phyloP scores from a whole-genome alignment of 2,329 filamentous ascomycete genomes.

The Arthrobotrys sinensis region DNA sequence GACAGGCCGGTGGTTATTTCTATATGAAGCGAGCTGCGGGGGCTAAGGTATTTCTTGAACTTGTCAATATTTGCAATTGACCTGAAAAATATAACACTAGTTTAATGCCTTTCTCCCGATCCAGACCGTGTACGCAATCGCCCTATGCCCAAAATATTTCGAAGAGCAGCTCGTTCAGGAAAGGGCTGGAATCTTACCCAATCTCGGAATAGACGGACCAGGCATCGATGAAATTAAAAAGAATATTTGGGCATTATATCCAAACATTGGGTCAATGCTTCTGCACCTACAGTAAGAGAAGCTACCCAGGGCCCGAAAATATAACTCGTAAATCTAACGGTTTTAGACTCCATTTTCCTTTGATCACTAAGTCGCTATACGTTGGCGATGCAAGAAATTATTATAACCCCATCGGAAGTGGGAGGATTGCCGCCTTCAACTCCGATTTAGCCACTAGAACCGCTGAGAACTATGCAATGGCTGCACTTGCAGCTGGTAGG shows the following conservation, averaged over 20 bases:
- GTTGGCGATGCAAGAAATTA: conserved; percentile 7
- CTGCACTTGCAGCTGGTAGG: conserved; percentile 41
- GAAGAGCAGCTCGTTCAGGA: background rate
- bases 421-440: background rate
- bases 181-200: background rate
- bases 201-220: background rate
- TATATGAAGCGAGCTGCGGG: conserved; percentile 3
- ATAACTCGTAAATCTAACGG: background rate
- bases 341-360: conserved; percentile 29
- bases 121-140: conserved; percentile 14
- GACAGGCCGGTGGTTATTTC: conserved; percentile 5
- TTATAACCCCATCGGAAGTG: background rate
- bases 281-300: conserved; percentile 28
- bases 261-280: conserved; percentile 21
- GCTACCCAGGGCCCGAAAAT: background rate
- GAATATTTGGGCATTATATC: conserved; percentile 34
- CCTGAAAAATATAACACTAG: background rate
- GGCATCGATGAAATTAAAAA: background rate
- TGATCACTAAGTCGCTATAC: conserved; percentile 9
- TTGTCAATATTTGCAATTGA: too few species aligned
- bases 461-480: conserved; percentile 44
- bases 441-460: conserved; percentile 15
- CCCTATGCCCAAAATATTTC: conserved; percentile 36
- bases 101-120: too few species aligned
- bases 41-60: background rate